Base-by-base conservation (phyloP, 1,139 yeast species). In the Scheffersomyces stambukii region DNA sequence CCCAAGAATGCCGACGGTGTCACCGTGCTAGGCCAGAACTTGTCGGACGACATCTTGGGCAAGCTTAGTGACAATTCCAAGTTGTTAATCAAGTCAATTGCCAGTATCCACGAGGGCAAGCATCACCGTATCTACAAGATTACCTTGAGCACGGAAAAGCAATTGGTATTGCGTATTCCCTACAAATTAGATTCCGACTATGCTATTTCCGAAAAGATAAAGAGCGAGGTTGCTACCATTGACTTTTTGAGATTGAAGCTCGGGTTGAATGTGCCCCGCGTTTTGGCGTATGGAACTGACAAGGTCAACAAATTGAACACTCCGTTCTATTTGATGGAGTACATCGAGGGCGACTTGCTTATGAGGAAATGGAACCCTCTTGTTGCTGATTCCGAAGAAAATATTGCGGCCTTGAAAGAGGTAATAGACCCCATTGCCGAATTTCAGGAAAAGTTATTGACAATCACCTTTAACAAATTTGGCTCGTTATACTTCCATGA, bases 281-380 rank as follows among this genome's bases (percentile, higher is more conserved):
- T 86, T 7, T 58, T 80, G 31, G 77, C 89, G 16, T 91, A 82
- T 63, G 82, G 83, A 33, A 65, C 77, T 20, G 72, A 76, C 31
- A 60, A 69, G 19, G 54, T 70, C 26, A 89, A 88, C 50, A 69
- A 76, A 9, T 50, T 88, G 23, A 75, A 76, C 32, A 58, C 77
- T 25, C 95, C 95, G 25, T 91, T 78, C 52, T 78, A 84, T 33
- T 65, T 91, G 42, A 74, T 82, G 77, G 96, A 89, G 52, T 76
- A 61, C 46, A 67, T 84, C 37, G 79, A 75, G 25, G 96, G 96
- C 28, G 81, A 79, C 21, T 69, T 84, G 35, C 65, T 89, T 42
- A 89, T 89, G 95, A 82, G 75, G 46, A 66, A 76, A 38, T 91
- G 98, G 98, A 77, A 83, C 39, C 97, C 98, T 16, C 71, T 84